Evolutionary conservation across 2,329 filamentous ascomycete species (phyloP), one percentile per base, ranked within the genome.

Genomic region (Aspergillus pseudonomiae): DNA sequence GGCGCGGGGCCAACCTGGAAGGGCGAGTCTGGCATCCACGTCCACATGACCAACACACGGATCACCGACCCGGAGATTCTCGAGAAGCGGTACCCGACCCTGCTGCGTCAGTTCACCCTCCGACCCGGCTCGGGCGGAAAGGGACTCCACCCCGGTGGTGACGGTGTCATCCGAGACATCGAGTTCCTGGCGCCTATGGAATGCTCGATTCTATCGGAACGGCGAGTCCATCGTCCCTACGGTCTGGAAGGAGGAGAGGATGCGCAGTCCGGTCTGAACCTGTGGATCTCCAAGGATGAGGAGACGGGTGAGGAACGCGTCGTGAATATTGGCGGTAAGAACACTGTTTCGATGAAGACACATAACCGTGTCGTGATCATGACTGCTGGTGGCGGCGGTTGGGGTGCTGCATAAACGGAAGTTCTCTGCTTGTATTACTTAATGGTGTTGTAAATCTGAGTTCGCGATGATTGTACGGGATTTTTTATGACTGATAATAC

Each of bases 31-130:
- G 91, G 91, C 26, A 90, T 94, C 39, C 91, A 95, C 74, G 91
- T 88, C 4, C 91, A 94, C 79, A 94, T 94, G 91, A 95, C 92
- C 12, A 96, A 95, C 76, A 95, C 91, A 1, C 86, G 92, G 6
- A 95, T 94, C 74, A 94, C 92, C 0, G 92, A 96, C 74, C 85
- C 89, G 0, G 92, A 96, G 74, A 88, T 94, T 14, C 91, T 95
- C 65, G 92, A 95, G 79, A 85, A 91, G 48, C 82, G 92, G 2
- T 94, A 94, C 71, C 91, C 91, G 0, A 91, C 93, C 1, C 80
- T 95, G 7, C 79, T 95, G 46, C 83, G 89, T 3, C 86, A 91
- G 71, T 95, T 95, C 73, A 85, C 86, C 3, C 81, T 95, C 9
- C 81, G 91, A 1, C 70, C 80, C 1, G 88, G 86, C 0, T 90